Base-by-base conservation (phyloP, 1,139 yeast species). In the Hansenula lynferdii region DNA sequence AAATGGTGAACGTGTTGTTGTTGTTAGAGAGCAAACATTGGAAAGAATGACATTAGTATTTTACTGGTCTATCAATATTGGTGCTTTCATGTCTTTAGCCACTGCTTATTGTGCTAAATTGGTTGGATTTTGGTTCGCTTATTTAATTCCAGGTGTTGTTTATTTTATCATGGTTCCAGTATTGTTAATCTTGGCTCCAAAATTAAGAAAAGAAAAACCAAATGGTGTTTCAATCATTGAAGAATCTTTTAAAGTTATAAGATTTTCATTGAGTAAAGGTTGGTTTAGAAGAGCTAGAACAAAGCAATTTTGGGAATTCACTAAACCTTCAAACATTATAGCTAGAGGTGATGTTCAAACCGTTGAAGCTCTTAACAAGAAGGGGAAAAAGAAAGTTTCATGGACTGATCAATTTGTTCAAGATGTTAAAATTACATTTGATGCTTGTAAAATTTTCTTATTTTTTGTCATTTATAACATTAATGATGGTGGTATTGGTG, bases 11-110 rank as follows among this genome's bases (percentile, higher is more conserved):
- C 64, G 69, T 27, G 89, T 85, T 27, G 72, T 85, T 48, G 74
- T 80, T 33, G 92, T 83, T 54, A 80, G 85, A 37, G 72, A 77
- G 50, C 69, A 78, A 47, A 79, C 94, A n/a, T 65, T 83, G 42
- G 85, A 83, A 63, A 72, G 85, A 57, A 71, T 85, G 62, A 79
- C 85, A 48, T 73, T 83, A 69, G 67, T 80, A 31, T 85, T 85
- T 60, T 85, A 85, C 62, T 69, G 84, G 72, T 74, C 85, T 56
- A 81, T 85, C 58, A 85, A 85, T 57, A 63, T 82, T 47, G 95
- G 95, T 34, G 79, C 90, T 12, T 70, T 85, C 50, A 73, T 84
- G 42, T 81, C 83, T 44, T 71, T 85, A 47, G 86, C 87, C 31
- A 80, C 92, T 19, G 77, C 89, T 8, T 79, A 81, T 52, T 62